Evolutionary conservation across 1,284 basidiomycete genomes (phyloP), one percentile per base, ranked within the genome.

Genomic region (Ganoderma multipileum): DNA sequence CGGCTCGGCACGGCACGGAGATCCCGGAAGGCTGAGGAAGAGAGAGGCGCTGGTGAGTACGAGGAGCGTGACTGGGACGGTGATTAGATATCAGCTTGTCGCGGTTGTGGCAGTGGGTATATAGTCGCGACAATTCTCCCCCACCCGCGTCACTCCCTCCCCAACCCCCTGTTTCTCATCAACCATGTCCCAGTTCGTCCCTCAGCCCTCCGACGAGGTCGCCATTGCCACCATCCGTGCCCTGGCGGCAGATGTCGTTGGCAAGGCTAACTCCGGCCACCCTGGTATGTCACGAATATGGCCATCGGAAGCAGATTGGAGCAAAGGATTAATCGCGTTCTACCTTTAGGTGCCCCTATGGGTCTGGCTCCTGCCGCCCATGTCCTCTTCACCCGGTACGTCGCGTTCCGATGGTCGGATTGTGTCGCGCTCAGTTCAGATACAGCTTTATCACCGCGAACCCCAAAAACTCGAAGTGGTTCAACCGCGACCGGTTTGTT

Each of bases 331-430:
- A 61, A 72, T 18, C 20, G n/a, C 20, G 59, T 28, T 42, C 64
- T 55, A 12, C n/a, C n/a, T 52, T 28, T 65, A 79, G 92, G 93
- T 82, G 95, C 95, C 61, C 95, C 95, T 65, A 92, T 97, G 94
- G 93, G 95, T 75, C 90, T 96, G 92, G 95, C 95, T 23, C 95
- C 95, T 39, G 92, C 87, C 69, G 91, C 95, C 72, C 95, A 98
- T 79, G 85, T 97, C 71, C 89, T 98, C 50, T 97, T 92, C 83
- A 89, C 92, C 69, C 87, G 89, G 91, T 92, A 78, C 64, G 81
- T 52, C 50, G 3, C 8, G 50, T n/a, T 39, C 2, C 28, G 33
- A 39, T 50, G 2, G 2, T 68, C 54, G 68, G 6, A 30, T 61
- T 26, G 23, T 33, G 1, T 26, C 33, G 38, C 39, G 12, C 12